Percentiles rank a stretch among this genome's conserved stretches.
Conservation (phyloP, 2,329 filamentous ascomycete species). For the Ceratocystis smalleyi region DNA sequence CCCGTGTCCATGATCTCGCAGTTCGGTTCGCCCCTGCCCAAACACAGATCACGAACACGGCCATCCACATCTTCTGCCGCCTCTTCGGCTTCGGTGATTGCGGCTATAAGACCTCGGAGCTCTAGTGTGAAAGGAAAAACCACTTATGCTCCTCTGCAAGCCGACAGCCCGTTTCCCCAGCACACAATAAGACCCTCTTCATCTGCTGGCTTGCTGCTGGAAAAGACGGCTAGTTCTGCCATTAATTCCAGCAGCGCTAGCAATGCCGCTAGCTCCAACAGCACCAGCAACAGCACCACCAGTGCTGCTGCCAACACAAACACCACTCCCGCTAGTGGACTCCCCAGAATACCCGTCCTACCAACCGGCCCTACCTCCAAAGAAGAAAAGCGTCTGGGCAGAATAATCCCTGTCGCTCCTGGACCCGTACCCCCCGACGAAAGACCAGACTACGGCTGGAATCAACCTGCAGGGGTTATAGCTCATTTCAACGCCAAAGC, state of each 20-base stretch:
- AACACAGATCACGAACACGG: background rate
- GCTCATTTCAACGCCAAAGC: background rate
- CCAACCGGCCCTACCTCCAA: conserved; percentile 3
- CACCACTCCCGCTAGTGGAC: background rate
- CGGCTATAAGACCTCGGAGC: background rate
- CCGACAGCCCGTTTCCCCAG: background rate
- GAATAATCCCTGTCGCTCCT: conserved; percentile 12
- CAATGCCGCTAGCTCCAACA: background rate
- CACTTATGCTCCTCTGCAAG: conserved; percentile 10
- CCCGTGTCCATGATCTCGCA: background rate
- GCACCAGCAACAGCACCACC: background rate
- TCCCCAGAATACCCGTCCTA: background rate
- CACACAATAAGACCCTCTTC: conserved; percentile 4
- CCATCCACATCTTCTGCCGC: background rate
- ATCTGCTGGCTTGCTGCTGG: conserved; percentile 1
- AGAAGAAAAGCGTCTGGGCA: conserved; percentile 6
- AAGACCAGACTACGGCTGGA: conserved; percentile 16
- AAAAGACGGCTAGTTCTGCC: background rate
- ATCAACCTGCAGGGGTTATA: conserved; percentile 7
- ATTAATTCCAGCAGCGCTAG: background rate
- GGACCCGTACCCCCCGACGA: conserved; percentile 10
- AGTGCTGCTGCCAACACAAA: background rate
- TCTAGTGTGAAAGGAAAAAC: conserved; percentile 4
- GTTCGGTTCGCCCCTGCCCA: background rate
- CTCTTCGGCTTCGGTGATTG: background rate